Evolutionary conservation across 2,329 filamentous ascomycete species (phyloP).

Genomic region (Aureobasidium sp.): DNA sequence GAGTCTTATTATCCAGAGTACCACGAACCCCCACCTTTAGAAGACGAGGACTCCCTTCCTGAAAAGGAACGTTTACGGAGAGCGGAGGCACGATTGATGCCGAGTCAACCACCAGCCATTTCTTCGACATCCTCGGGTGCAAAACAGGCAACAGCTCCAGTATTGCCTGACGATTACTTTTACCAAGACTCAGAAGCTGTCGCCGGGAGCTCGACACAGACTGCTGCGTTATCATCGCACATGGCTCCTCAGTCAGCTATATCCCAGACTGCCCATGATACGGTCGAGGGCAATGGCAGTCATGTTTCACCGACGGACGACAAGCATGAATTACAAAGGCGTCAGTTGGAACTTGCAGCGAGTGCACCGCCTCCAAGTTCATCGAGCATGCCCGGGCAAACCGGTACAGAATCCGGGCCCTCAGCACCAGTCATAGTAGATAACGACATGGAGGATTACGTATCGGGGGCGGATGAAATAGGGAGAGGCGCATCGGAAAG

Average conservation of each 20-base stretch:
- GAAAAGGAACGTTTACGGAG: slow-evolving; percentile 77
- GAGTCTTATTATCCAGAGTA: slow-evolving; percentile 37
- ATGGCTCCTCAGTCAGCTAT: background rate
- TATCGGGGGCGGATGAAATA: background rate
- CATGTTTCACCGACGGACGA: slow-evolving; percentile 50
- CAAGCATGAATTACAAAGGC: slow-evolving; percentile 66
- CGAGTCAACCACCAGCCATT: slow-evolving; percentile 62
- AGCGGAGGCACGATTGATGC: slow-evolving; percentile 72
- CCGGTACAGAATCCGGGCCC: background rate
- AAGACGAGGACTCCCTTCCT: slow-evolving; percentile 56
- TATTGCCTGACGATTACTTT: background rate
- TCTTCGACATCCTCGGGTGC: background rate
- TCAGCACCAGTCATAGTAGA: slow-evolving; percentile 10
- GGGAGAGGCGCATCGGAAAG: background rate
- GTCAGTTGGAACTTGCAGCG: slow-evolving; percentile 34
- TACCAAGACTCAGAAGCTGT: slow-evolving; percentile 18
- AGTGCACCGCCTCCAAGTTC: slow-evolving; percentile 32
- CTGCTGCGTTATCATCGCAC: background rate
- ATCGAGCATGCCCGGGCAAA: background rate
- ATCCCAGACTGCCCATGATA: background rate
- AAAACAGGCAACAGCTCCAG: slow-evolving; percentile 10
- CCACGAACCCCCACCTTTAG: slow-evolving; percentile 48
- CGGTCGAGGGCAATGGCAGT: slow-evolving; percentile 3
- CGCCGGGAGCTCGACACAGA: background rate
- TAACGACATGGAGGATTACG: slow-evolving; percentile 6